phyloP scores from a whole-genome alignment of 1,284 basidiomycete species.

The Moesziomyces sp. region DNA sequence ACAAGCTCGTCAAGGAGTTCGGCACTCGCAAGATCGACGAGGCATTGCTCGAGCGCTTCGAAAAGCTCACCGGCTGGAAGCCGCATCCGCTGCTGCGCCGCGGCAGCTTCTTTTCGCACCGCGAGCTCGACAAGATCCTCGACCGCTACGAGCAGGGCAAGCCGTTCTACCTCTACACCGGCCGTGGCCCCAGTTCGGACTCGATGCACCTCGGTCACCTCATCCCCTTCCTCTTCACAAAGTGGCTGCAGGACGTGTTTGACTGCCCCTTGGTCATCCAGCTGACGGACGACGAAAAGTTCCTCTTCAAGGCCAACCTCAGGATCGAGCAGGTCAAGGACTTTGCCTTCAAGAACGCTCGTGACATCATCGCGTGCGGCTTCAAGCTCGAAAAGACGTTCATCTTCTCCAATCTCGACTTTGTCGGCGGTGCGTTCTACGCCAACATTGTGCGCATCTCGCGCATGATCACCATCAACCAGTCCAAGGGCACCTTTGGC shows the following conservation, averaged over 20 bases:
- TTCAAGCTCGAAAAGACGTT: slow-evolving; percentile 94
- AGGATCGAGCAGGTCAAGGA: slow-evolving; percentile 87
- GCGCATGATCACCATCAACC: slow-evolving; percentile 89
- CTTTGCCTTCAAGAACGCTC: slow-evolving; percentile 87
- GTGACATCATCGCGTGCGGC: slow-evolving; percentile 95
- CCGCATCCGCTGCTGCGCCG: slow-evolving; percentile 91
- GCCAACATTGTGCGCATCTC: slow-evolving; percentile 93
- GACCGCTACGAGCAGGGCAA: slow-evolving; percentile 96
- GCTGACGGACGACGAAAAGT: slow-evolving; percentile 99
- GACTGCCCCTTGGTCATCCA: slow-evolving; percentile 93
- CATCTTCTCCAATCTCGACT: slow-evolving; percentile 93
- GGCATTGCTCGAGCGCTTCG: slow-evolving; percentile 86
- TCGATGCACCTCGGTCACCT: slow-evolving; percentile 99
- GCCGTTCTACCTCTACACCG: slow-evolving; percentile 98
- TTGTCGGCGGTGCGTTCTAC: slow-evolving; percentile 90
- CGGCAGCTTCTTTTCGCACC: slow-evolving; percentile 97
- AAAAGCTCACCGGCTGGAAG: slow-evolving; percentile 85
- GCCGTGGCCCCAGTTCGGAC: slow-evolving; percentile 93
- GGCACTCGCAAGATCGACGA: slow-evolving; percentile 85
- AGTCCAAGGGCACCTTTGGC: slow-evolving; percentile 94
- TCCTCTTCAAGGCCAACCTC: slow-evolving; percentile 94
- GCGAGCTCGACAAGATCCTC: slow-evolving; percentile 91
- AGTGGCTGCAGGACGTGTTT: slow-evolving; percentile 98
- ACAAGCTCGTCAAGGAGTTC: slow-evolving; percentile 93
- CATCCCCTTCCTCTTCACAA: slow-evolving; percentile 97